A percentile compares a stretch with the other conserved stretches of the same genome.
phyloP scores from a whole-genome alignment of 805 yeast genomes.

The Yarrowia divulgata region DNA sequence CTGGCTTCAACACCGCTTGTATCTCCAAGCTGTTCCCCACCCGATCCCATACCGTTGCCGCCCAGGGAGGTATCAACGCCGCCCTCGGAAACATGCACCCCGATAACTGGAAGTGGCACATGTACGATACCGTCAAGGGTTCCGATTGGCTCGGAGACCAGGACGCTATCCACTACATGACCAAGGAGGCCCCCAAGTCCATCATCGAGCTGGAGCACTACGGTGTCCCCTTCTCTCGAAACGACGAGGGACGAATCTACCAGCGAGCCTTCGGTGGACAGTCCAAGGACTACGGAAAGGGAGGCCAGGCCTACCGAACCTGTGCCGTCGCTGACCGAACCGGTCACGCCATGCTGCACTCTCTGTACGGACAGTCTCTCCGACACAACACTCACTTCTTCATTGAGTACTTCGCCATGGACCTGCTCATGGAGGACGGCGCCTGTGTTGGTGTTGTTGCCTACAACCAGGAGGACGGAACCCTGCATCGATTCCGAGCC shows the following conservation, averaged over 20 bases:
- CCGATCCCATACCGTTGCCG: conserved; percentile 98
- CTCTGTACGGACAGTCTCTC: conserved; percentile 94
- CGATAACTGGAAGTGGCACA: conserved; percentile 99
- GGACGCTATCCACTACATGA: conserved; percentile 99
- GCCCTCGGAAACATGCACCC: conserved; percentile 98
- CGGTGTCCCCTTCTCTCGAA: conserved; percentile 98
- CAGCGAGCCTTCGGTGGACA: conserved; percentile 99
- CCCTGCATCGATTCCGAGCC: conserved; percentile 95
- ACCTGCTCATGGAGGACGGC: conserved; percentile 92
- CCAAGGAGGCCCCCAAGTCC: conserved; percentile 95
- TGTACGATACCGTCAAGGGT: conserved; percentile 99
- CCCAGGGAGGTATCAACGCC: conserved; percentile 99
- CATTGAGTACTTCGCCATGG: conserved; percentile 96
- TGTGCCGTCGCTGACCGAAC: conserved; percentile 99
- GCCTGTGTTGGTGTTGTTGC: conserved; percentile 97
- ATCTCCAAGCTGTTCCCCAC: conserved; percentile 96
- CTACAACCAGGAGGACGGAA: conserved; percentile 98
- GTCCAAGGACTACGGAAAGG: conserved; percentile 92
- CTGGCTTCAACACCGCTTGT: conserved; percentile 98
- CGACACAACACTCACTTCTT: conserved; percentile 97
- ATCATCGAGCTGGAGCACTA: conserved; percentile 96
- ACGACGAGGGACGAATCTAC: conserved; percentile 93
- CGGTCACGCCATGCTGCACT: conserved; percentile 95
- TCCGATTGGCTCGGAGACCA: conserved; percentile 99
- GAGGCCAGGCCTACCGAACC: conserved; percentile 99